A percentile compares a stretch with the other conserved stretches of the same genome.
Evolutionary conservation across 495 filamentous ascomycete genomes (phyloP).

Genomic region (Penicillium desertorum): DNA sequence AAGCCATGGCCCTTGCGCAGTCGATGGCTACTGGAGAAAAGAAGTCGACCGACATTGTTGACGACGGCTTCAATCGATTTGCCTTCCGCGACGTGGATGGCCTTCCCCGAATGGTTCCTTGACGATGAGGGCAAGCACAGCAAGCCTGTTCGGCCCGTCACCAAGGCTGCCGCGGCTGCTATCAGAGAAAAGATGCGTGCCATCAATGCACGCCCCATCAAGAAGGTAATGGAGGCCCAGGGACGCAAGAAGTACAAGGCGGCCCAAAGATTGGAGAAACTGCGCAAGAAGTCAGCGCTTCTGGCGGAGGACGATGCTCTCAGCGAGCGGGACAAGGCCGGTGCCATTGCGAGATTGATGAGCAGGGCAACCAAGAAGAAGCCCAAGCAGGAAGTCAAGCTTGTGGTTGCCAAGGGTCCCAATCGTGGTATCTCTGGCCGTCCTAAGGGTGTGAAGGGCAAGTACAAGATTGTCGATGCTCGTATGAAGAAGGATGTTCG

Average conservation of each 20-base stretch:
- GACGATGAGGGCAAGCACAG: conserved; percentile 88
- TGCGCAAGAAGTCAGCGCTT: conserved; percentile 90
- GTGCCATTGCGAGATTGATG: conserved; percentile 78
- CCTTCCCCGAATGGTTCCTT: conserved; percentile 96
- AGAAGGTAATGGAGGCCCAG: conserved; percentile 97
- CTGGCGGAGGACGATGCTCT: conserved; percentile 84
- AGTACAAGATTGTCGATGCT: conserved; percentile 98
- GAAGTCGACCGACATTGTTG: conserved; percentile 70
- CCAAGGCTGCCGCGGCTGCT: conserved; percentile 82
- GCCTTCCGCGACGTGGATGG: conserved; percentile 89
- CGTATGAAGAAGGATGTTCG: conserved; percentile 98
- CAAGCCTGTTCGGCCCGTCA: conserved; percentile 80
- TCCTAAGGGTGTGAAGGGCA: conserved; percentile 87
- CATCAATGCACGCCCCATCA: conserved; percentile 95
- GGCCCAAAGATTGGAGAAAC: conserved; percentile 83
- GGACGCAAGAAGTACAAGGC: conserved; percentile 96
- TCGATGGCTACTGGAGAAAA: conserved; percentile 83
- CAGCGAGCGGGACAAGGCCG: conserved; percentile 92
- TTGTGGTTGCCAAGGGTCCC: conserved; percentile 82
- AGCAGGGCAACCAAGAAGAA: conserved; percentile 81
- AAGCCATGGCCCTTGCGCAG: conserved; percentile 98
- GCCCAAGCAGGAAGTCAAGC: conserved; percentile 76
- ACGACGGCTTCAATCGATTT: conserved; percentile 91
- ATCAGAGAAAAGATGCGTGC: conserved; percentile 94
- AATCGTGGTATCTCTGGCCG: conserved; percentile 82